Conservation (phyloP, 495 filamentous ascomycete genomes). For the Thermochaetoides thermophila region DNA sequence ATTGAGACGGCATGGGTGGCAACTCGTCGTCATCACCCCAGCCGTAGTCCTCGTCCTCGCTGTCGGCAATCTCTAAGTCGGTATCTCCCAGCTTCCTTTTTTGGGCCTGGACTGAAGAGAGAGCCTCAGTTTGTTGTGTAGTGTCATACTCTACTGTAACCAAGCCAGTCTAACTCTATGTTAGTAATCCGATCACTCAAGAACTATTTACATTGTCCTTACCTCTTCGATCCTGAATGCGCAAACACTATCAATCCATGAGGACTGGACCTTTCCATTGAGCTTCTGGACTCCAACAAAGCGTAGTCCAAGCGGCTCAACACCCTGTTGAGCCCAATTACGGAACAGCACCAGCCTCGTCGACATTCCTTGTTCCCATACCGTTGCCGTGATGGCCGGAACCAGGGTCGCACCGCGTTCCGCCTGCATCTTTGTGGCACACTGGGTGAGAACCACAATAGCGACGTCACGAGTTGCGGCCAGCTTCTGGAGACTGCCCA, state of each 20-base stretch:
- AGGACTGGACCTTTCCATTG: conserved; percentile 20
- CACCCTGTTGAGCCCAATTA: conserved; percentile 35
- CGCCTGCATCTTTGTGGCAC: conserved; percentile 48
- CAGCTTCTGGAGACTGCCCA: conserved; percentile 43
- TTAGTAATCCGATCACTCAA: conserved; percentile 8
- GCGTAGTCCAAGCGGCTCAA: conserved; percentile 17
- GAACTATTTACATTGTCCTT: conserved; percentile 9
- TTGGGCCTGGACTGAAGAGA: conserved; percentile 17
- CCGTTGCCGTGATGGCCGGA: conserved; percentile 48
- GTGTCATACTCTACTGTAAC: conserved; percentile 12
- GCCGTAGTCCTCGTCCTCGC: conserved; percentile 37
- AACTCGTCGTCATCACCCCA: conserved; percentile 34
- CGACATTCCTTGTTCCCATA: conserved; percentile 57
- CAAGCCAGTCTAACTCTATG: too few species aligned
- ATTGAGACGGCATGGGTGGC: conserved; percentile 32
- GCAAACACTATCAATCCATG: conserved; percentile 16
- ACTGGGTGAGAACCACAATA: conserved; percentile 55
- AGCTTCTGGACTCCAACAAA: conserved; percentile 32
- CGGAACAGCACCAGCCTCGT: conserved; percentile 56
- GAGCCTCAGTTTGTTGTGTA: conserved; percentile 12
- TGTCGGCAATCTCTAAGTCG: conserved; percentile 33
- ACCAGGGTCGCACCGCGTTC: conserved; percentile 50
- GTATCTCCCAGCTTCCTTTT: conserved; percentile 33
- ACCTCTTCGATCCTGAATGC: conserved; percentile 28
- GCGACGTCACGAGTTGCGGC: conserved; percentile 54